Evolutionary conservation across 257 asterid species (phyloP).

Genomic region (Mentha longifolia): DNA sequence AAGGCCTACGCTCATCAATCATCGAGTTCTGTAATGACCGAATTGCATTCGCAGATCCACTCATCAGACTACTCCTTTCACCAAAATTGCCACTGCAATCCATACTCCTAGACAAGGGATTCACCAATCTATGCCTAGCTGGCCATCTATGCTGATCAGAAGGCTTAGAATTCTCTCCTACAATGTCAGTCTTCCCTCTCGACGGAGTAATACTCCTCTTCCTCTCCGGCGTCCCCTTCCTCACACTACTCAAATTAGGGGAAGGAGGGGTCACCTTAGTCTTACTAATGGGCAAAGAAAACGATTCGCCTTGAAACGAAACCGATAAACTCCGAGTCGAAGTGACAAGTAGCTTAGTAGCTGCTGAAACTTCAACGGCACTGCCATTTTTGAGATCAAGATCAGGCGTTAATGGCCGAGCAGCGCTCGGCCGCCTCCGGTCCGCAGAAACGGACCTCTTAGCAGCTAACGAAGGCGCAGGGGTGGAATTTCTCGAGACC

Average conservation of each 20-base stretch:
- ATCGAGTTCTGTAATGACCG: conserved; percentile 60
- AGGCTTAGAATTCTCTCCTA: conserved; percentile 58
- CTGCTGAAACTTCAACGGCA: conserved; percentile 65
- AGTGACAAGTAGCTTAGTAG: conserved; percentile 72
- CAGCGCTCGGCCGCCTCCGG: conserved; percentile 59
- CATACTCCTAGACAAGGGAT: conserved; percentile 70
- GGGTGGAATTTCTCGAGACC: conserved; percentile 60
- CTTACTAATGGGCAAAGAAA: conserved; percentile 81
- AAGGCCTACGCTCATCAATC: conserved; percentile 77
- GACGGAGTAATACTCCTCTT: conserved; percentile 66
- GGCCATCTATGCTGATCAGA: conserved; percentile 93
- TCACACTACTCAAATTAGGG: conserved; percentile 62
- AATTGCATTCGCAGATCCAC: conserved; percentile 62
- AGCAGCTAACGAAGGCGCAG: conserved; percentile 51
- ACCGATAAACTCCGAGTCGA: conserved; percentile 89
- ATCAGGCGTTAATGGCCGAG: conserved; percentile 63
- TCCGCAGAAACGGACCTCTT: conserved; percentile 89
- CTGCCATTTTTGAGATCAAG: conserved; percentile 58
- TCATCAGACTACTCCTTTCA: conserved; percentile 52
- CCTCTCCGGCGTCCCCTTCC: conserved; percentile 82
- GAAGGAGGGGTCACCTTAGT: conserved; percentile 77
- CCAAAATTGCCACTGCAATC: conserved; percentile 54
- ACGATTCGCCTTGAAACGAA: conserved; percentile 93
- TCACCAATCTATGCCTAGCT: conserved; percentile 56
- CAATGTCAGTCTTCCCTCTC: conserved; percentile 59